Conservation (phyloP, 2,329 filamentous ascomycete species). For the Zelopaecilomyces penicillatus region DNA sequence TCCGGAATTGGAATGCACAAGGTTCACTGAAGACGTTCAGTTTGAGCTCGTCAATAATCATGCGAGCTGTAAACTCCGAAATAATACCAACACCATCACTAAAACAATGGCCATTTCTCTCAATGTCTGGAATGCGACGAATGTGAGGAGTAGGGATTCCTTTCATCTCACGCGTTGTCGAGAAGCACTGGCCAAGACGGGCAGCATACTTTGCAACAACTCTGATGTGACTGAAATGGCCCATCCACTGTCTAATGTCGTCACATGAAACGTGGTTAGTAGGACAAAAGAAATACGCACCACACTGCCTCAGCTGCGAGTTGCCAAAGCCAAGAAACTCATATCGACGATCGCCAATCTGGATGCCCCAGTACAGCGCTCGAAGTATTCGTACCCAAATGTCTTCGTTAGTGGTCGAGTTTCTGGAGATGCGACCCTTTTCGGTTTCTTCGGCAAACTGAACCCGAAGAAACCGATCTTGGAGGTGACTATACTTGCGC, state of each 20-base stretch:
- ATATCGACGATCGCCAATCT: conserved; percentile 72
- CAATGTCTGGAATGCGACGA: conserved; percentile 61
- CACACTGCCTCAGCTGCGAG: conserved; percentile 86
- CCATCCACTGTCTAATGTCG: conserved; percentile 80
- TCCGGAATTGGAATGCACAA: conserved; percentile 83
- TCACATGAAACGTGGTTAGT: conserved; percentile 58
- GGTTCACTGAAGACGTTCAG: conserved; percentile 52
- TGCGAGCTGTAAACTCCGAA: conserved; percentile 65
- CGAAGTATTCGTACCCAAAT: conserved; percentile 67
- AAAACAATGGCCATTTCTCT: conserved; percentile 62
- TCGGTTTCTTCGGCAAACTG: conserved; percentile 78
- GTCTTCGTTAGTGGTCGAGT: conserved; percentile 52
- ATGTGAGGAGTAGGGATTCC: conserved; percentile 52
- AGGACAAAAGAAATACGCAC: conserved; percentile 86
- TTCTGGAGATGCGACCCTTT: conserved; percentile 46
- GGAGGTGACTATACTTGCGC: conserved; percentile 56
- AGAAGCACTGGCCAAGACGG: conserved; percentile 89
- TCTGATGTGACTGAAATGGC: conserved; percentile 70
- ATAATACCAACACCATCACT: conserved; percentile 92
- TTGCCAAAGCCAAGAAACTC: conserved; percentile 92
- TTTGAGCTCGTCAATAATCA: conserved; percentile 64
- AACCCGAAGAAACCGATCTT: conserved; percentile 79
- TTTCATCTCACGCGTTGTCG: conserved; percentile 71
- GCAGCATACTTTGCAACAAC: conserved; percentile 86
- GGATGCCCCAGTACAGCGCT: conserved; percentile 68